phyloP scores from a whole-genome alignment of 495 filamentous ascomycete genomes.

The Beverwykella pulmonaria region DNA sequence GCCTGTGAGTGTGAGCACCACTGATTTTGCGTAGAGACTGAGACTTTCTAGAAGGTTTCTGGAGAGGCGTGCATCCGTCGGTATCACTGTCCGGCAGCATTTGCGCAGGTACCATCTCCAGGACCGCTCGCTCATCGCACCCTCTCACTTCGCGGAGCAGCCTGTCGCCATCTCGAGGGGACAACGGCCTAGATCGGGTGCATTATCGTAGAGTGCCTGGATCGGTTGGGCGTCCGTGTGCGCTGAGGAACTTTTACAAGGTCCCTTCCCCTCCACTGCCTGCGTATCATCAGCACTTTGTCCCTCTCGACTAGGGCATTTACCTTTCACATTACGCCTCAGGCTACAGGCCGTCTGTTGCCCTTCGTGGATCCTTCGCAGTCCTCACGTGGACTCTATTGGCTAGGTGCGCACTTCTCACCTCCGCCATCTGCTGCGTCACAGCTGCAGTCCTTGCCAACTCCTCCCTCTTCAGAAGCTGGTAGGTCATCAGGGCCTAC shows the following conservation, averaged over 20 bases:
- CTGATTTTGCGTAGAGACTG: conserved; percentile 35
- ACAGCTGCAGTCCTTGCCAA: conserved; percentile 36
- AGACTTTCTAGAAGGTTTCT: conserved; percentile 41
- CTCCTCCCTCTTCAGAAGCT: conserved; percentile 36
- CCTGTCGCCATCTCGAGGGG: conserved; percentile 24
- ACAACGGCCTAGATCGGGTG: conserved; percentile 29
- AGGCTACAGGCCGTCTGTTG: conserved; percentile 29
- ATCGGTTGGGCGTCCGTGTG: conserved; percentile 25
- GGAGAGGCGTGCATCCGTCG: conserved; percentile 36
- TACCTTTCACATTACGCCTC: conserved; percentile 27
- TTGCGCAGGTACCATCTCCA: conserved; percentile 37
- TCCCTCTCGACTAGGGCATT: conserved; percentile 19
- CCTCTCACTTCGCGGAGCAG: conserved; percentile 17
- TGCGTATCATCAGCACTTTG: conserved; percentile 34
- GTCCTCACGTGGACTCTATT: conserved; percentile 37
- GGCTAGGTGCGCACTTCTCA: conserved; percentile 37
- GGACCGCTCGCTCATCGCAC: conserved; percentile 9
- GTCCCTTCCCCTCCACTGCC: conserved; percentile 22
- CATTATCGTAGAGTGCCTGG: conserved; percentile 30
- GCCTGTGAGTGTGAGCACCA: conserved; percentile 32
- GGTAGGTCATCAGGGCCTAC: conserved; percentile 36
- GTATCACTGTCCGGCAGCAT: conserved; percentile 29
- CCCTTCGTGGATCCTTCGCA: conserved; percentile 40
- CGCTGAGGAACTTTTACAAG: conserved; percentile 30
- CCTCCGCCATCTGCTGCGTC: conserved; percentile 33